Evolutionary conservation across 257 asterid genomes (phyloP).

Genomic region (Rubia yunnanensis): DNA sequence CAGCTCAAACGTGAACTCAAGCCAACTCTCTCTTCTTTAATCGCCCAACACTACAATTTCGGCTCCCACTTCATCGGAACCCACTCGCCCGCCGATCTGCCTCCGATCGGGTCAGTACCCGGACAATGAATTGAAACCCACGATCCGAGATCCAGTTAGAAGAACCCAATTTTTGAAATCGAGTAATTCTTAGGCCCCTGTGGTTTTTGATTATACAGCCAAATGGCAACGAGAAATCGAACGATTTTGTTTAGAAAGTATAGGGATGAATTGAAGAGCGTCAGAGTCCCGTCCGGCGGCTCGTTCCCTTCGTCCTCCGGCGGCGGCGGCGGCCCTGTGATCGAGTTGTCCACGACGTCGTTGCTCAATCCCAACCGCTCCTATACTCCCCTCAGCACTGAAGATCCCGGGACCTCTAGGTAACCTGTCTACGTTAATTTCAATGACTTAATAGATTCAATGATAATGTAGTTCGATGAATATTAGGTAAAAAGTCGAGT

Average conservation of each 20-base stretch:
- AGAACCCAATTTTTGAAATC: not conserved
- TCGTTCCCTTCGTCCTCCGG: constrained; percentile 47
- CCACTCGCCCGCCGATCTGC: constrained; percentile 2
- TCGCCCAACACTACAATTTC: not conserved
- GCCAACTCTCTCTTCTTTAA: constrained; percentile 6
- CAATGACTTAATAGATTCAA: not conserved
- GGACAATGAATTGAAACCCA: not conserved
- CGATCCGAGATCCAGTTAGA: constrained; percentile 22
- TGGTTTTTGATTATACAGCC: not conserved
- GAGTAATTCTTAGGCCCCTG: not conserved
- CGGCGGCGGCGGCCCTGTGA: constrained; percentile 75
- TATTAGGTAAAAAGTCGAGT: not conserved
- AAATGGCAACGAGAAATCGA: constrained; percentile 91
- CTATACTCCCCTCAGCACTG: constrained; percentile 58
- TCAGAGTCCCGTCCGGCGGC: constrained; percentile 64
- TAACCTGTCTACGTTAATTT: constrained; percentile 6
- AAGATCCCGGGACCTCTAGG: constrained; percentile 64
- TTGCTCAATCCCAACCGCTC: constrained; percentile 59
- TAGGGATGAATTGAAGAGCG: constrained; percentile 88
- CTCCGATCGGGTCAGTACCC: constrained; percentile 8
- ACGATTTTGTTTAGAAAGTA: constrained; percentile 73
- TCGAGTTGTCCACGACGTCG: constrained; percentile 81
- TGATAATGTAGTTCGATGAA: not conserved
- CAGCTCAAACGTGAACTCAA: constrained; percentile 6
- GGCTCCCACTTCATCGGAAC: constrained; percentile 15